phyloP scores from a whole-genome alignment of 179 eudicot species.

The Beta corolliflora region DNA sequence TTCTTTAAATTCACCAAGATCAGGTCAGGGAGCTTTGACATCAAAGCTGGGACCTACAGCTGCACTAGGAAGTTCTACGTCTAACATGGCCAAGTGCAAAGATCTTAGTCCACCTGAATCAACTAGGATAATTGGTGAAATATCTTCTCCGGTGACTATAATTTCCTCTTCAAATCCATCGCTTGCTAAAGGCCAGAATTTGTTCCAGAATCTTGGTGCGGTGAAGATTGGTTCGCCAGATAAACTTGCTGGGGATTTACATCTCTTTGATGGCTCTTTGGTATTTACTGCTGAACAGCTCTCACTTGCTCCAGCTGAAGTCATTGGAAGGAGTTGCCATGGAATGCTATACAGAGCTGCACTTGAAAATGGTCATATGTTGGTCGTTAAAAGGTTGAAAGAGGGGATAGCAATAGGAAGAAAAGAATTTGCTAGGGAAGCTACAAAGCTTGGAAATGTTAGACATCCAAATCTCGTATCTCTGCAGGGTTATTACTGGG shows the following conservation, averaged over 20 bases:
- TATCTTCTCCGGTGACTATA: slow-evolving; percentile 24
- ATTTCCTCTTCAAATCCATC: slow-evolving; percentile 34
- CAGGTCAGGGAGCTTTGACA: slow-evolving; percentile 21
- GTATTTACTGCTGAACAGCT: slow-evolving; percentile 60
- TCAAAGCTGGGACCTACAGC: slow-evolving; percentile 23
- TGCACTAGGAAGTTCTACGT: slow-evolving; percentile 21
- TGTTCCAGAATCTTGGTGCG: slow-evolving; percentile 33
- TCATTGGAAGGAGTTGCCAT: slow-evolving; percentile 73
- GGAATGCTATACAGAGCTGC: slow-evolving; percentile 63
- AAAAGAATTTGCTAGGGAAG: slow-evolving; percentile 75
- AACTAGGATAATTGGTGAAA: slow-evolving; percentile 26
- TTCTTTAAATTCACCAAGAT: slow-evolving; percentile 27
- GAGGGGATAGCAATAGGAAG: slow-evolving; percentile 66
- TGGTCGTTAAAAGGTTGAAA: slow-evolving; percentile 64
- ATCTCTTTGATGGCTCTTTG: slow-evolving; percentile 58
- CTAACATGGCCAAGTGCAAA: slow-evolving; percentile 17
- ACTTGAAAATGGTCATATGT: slow-evolving; percentile 43
- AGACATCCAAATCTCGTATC: slow-evolving; percentile 67
- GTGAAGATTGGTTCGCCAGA: slow-evolving; percentile 53
- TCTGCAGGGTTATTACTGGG: slow-evolving; percentile 73
- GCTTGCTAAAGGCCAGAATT: slow-evolving; percentile 31
- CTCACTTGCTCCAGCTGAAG: slow-evolving; percentile 68
- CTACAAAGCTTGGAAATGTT: slow-evolving; percentile 62
- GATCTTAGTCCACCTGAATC: slow-evolving; percentile 26
- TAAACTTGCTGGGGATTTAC: slow-evolving; percentile 58